Evolutionary conservation across 2,329 filamentous ascomycete species (phyloP), one percentile per base, ranked within the genome.

Genomic region (Dryadomyces sulphureus): DNA sequence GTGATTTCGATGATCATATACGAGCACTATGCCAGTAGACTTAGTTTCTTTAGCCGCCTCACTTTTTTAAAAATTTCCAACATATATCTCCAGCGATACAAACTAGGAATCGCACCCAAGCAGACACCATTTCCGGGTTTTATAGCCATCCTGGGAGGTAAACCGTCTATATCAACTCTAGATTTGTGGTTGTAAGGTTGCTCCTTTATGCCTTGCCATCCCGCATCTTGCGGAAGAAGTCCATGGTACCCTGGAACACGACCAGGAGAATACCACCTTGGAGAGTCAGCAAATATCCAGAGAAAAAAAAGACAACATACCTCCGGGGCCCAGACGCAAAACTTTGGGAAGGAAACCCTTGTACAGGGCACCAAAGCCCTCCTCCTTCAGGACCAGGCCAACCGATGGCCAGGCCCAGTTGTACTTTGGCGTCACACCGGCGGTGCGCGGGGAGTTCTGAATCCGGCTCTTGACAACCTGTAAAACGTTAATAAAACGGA

Each of bases 331-430:
- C 53, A 83, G 62, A 66, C 84, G 71, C 52, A 94, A 70, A 32
- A 95, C 92, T 77, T 98, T 98, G 55, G 92, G 92, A 52, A 92
- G 60, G 74, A 98, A 98, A 16, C 92, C 92, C 75, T 96, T 98
- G 75, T 98, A 98, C 49, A 98, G 70, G 35, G 92, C 92, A 41
- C 65, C 67, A 61, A 94, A 90, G 5, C 92, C 92, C 66, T 98
- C 92, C 68, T 98, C 92, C 67, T 78, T 86, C 66, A 87, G 80
- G 50, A 98, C 86, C 7, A 85, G 92, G 47, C 75, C 81, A 43
- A 95, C 71, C 20, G 87, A 80, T 41, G 87, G 85, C 77, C 81
- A 94, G 27, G 92, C 92, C 92, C 92, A 98, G 76, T 96, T 95
- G 72, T 98, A 98, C 75, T 98, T 98, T 60, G 85, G 85, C 20